Percentiles rank a stretch among this genome's conserved stretches.
phyloP scores from a whole-genome alignment of 2,329 filamentous ascomycete genomes.

The Ophiocordyceps camponoti-rufipedis region DNA sequence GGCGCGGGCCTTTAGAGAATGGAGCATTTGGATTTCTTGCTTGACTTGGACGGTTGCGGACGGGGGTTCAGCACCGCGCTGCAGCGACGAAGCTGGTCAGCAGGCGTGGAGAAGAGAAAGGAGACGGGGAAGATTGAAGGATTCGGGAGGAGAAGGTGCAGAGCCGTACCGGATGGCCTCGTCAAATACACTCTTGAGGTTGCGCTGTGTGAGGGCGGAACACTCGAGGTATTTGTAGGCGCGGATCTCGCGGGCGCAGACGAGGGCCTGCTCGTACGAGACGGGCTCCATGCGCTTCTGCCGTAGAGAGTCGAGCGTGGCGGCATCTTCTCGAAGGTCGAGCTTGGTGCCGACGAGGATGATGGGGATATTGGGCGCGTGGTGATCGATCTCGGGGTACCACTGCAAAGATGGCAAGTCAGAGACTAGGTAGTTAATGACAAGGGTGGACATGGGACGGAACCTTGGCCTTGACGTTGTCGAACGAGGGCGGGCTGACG shows the following conservation, averaged over 20 bases:
- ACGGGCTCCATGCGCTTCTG: constrained; percentile 86
- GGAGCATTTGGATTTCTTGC: constrained; percentile 48
- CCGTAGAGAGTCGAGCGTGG: constrained; percentile 63
- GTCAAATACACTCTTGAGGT: constrained; percentile 96
- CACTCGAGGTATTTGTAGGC: constrained; percentile 97
- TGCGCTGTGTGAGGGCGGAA: constrained; percentile 88
- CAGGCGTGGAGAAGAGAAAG: not conserved
- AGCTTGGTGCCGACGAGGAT: constrained; percentile 96
- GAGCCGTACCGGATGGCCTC: constrained; percentile 77
- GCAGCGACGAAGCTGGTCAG: not conserved
- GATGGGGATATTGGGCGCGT: constrained; percentile 87
- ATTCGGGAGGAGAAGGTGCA: too few relatives aligned
- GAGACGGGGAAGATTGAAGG: not conserved
- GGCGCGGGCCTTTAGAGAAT: constrained; percentile 35
- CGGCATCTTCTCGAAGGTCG: constrained; percentile 77
- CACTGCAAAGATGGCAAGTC: constrained; percentile 38
- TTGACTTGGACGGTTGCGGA: constrained; percentile 32
- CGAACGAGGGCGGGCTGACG: constrained; percentile 91
- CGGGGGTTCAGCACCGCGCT: constrained; percentile 58
- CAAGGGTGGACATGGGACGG: not conserved
- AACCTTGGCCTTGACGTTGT: constrained; percentile 98
- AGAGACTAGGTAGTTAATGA: constrained; percentile 2
- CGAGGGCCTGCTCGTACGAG: constrained; percentile 77
- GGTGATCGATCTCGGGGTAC: constrained; percentile 94
- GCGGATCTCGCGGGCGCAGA: constrained; percentile 82